Conservation (phyloP, 2,329 filamentous ascomycete species). For the Aspergillus calidoustus region DNA sequence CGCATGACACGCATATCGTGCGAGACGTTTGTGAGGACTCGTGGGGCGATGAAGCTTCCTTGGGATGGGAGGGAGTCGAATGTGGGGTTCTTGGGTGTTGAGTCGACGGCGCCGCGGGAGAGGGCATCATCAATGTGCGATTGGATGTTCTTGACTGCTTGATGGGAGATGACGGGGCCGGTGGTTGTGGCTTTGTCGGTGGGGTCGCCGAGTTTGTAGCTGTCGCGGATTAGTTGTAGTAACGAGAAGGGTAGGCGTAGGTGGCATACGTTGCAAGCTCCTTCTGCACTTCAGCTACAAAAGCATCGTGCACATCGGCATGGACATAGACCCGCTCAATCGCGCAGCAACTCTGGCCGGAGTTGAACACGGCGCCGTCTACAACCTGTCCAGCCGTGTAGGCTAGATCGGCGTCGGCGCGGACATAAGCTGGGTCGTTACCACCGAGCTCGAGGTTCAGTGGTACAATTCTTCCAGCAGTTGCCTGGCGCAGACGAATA, state of each 20-base stretch:
- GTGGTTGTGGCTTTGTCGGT: constrained; percentile 74
- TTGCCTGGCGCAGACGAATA: constrained; percentile 78
- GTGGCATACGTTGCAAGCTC: constrained; percentile 66
- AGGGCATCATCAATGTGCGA: constrained; percentile 80
- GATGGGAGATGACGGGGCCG: constrained; percentile 81
- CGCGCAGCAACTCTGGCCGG: constrained; percentile 91
- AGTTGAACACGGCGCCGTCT: constrained; percentile 90
- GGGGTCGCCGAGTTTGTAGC: constrained; percentile 68
- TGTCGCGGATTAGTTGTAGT: constrained; percentile 7
- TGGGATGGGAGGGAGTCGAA: constrained; percentile 70
- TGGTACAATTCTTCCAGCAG: constrained; percentile 77
- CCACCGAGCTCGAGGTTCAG: constrained; percentile 89
- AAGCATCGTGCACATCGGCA: constrained; percentile 79
- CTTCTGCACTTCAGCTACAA: constrained; percentile 75
- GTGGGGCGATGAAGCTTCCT: constrained; percentile 85
- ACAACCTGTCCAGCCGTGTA: constrained; percentile 93
- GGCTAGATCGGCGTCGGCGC: constrained; percentile 78
- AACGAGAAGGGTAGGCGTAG: not conserved
- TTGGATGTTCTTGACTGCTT: constrained; percentile 73
- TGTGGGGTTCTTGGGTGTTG: constrained; percentile 75
- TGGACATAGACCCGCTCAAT: constrained; percentile 88
- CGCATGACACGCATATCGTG: constrained; percentile 86
- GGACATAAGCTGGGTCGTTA: constrained; percentile 88
- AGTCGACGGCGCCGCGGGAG: constrained; percentile 77
- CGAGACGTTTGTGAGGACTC: constrained; percentile 74